Conservation (phyloP, 257 asterid species). For the Solanum corneliomulleri region DNA sequence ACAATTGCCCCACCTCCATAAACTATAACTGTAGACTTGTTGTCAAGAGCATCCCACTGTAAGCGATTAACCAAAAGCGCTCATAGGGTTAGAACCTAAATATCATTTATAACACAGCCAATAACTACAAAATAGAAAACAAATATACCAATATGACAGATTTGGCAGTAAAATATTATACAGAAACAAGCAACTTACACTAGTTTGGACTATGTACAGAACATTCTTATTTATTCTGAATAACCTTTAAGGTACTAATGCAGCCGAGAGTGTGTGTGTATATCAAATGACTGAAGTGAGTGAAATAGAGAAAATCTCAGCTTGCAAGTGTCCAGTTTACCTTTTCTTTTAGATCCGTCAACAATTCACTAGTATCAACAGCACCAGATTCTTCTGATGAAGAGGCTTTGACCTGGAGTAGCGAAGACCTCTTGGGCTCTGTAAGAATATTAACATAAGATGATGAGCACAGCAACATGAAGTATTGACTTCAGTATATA, state of each 20-base stretch:
- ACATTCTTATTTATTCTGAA: neutral
- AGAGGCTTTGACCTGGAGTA: conserved; percentile 51
- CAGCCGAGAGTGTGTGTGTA: neutral
- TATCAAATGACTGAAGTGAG: neutral
- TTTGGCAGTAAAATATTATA: neutral
- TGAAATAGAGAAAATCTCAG: neutral
- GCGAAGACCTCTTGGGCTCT: conserved; percentile 48
- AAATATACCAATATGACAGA: neutral
- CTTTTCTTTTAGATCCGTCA: conserved; percentile 77
- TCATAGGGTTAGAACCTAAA: neutral
- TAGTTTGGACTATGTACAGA: neutral
- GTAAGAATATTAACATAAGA: conserved; percentile 6
- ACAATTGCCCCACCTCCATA: conserved; percentile 88
- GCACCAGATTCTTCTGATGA: conserved; percentile 62
- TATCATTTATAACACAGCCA: neutral
- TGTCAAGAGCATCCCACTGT: conserved; percentile 95
- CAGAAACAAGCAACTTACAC: neutral
- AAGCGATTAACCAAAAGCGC: neutral
- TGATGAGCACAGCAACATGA: neutral
- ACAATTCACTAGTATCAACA: conserved; percentile 53
- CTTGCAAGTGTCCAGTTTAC: conserved; percentile 12
- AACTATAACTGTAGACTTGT: conserved; percentile 63
- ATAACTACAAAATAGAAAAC: neutral
- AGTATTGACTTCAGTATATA: neutral
- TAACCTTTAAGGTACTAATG: neutral